These are phyloP conservation scores for Populus deltoides DNA, from an alignment of 345 rosid species.

Conservation along the genomic window DNA sequence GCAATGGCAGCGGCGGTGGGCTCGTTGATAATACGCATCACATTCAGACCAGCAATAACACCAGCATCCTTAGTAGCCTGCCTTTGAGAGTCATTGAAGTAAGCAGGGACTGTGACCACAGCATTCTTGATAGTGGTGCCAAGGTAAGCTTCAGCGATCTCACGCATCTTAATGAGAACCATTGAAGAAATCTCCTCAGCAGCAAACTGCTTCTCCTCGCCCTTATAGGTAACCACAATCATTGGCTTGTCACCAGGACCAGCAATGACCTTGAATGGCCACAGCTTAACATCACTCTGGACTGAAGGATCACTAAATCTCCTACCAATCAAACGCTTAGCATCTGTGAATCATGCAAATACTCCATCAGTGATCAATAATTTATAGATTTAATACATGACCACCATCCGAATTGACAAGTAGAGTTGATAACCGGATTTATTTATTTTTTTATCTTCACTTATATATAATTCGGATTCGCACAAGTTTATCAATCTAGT, in stretches of 20 bases:
- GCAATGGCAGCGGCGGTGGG: conserved; percentile 30
- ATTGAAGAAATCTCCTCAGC: conserved; percentile 28
- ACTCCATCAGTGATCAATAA: not conserved
- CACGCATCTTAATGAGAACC: conserved; percentile 24
- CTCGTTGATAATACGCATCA: conserved; percentile 25
- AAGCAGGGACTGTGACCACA: conserved; percentile 20
- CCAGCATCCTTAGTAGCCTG: conserved; percentile 27
- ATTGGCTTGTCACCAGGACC: conserved; percentile 29
- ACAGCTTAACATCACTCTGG: conserved; percentile 15
- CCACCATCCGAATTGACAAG: not conserved
- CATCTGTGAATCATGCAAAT: conserved; percentile 3
- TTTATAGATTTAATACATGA: too few relatives aligned
- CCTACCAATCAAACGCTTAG: conserved; percentile 25
- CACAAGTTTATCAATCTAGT: not conserved
- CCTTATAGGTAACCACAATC: conserved; percentile 27
- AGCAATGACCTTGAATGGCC: conserved; percentile 24
- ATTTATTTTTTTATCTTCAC: not conserved
- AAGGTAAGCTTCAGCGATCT: conserved; percentile 25
- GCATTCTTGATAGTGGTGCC: conserved; percentile 18
- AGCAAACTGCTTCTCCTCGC: conserved; percentile 21
- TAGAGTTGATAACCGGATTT: not conserved
- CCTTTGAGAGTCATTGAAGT: conserved; percentile 23
- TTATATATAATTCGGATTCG: not conserved
- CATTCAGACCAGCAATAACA: conserved; percentile 21
- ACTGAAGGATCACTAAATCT: conserved; percentile 18